Conservation (phyloP, 352 stramenopile genomes). For the Phytopythium cucurbitacearum region DNA sequence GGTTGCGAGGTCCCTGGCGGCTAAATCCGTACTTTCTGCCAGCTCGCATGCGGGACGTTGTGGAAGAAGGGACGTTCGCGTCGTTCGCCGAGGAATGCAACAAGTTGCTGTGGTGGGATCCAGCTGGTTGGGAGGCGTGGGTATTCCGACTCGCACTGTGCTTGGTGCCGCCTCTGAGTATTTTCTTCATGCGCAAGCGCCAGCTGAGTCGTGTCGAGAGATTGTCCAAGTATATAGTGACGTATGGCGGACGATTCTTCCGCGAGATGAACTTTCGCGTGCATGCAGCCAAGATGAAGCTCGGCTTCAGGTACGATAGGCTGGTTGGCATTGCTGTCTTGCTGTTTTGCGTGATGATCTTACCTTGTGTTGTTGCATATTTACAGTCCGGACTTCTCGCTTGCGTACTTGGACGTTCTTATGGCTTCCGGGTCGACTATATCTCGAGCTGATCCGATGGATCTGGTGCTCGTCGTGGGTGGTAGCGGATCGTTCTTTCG, state of each 20-base stretch:
- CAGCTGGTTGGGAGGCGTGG: constrained; percentile 60
- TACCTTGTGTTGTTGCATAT: neutral
- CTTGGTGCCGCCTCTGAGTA: constrained; percentile 42
- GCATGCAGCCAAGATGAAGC: constrained; percentile 69
- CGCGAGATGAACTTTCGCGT: constrained; percentile 78
- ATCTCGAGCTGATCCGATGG: neutral
- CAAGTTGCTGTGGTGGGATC: constrained; percentile 55
- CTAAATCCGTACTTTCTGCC: constrained; percentile 63
- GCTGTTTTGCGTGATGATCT: neutral
- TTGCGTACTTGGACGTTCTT: constrained; percentile 78
- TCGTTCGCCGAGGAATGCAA: constrained; percentile 75
- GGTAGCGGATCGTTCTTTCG: constrained; percentile 79
- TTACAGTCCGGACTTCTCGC: constrained; percentile 64
- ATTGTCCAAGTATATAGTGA: constrained; percentile 59
- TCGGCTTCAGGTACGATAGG: constrained; percentile 59
- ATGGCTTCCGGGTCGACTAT: constrained; percentile 27
- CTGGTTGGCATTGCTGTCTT: constrained; percentile 1
- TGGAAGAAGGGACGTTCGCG: constrained; percentile 73
- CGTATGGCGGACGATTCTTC: constrained; percentile 73
- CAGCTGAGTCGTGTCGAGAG: constrained; percentile 63
- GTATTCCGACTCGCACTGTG: constrained; percentile 37
- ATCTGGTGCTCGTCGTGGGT: constrained; percentile 52
- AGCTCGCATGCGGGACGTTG: constrained; percentile 48
- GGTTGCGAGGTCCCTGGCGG: constrained; percentile 58
- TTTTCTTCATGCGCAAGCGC: constrained; percentile 58